Evolutionary conservation across 73 alveolate genomes (phyloP).

Genomic region (Urostyla sp.): DNA sequence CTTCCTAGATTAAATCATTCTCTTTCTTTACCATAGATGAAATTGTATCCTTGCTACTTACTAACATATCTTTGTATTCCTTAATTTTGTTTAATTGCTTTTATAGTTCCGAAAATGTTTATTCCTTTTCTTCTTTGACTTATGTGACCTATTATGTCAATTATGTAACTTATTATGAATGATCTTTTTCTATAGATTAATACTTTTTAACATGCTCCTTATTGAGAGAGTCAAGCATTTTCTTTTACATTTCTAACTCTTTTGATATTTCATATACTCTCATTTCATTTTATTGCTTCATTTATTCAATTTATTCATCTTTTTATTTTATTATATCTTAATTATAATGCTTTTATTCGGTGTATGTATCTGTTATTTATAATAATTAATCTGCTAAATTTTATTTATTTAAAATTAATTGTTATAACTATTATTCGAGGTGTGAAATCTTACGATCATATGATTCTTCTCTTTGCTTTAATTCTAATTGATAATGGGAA

Average conservation of each 20-base stretch:
- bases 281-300: no score
- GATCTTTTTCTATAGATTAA: neutral
- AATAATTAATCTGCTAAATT: no score
- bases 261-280: no score
- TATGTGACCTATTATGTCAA: neutral
- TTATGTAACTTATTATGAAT: neutral
- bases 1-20: slow-evolving; percentile 22
- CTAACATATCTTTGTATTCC: slow-evolving; percentile 38
- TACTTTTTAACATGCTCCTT: slow-evolving; percentile 3
- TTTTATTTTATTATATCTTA: no score
- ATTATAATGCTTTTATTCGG: no score
- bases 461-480: neutral
- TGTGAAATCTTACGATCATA: slow-evolving; percentile 22
- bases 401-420: no score
- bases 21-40: slow-evolving; percentile 33
- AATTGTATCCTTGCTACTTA: slow-evolving; percentile 40
- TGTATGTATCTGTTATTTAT: no score
- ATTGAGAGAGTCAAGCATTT: slow-evolving; percentile 8
- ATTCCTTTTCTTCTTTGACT: slow-evolving; percentile 7
- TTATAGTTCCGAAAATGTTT: neutral
- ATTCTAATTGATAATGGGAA: neutral
- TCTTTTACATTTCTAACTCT: no score
- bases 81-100: slow-evolving; percentile 8
- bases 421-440: no score
- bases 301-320: no score